phyloP scores from a whole-genome alignment of 192 early-diverging fungal genomes.

The Mortierella claussenii region DNA sequence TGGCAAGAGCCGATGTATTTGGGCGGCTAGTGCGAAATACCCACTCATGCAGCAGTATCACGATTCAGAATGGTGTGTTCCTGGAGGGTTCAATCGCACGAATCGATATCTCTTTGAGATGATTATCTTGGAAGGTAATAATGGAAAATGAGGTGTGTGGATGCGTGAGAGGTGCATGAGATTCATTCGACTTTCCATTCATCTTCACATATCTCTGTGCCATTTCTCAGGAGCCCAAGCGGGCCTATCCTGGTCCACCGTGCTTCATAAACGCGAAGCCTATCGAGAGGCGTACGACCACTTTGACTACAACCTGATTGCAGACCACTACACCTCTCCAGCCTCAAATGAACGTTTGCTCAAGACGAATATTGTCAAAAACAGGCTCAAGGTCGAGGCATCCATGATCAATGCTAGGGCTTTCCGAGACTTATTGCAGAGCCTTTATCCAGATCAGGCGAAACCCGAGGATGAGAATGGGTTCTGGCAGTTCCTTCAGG shows the following conservation, averaged over 20 bases:
- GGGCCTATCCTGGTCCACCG: constrained; percentile 47
- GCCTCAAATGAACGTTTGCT: constrained; percentile 32
- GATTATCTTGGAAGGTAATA: constrained; percentile 44
- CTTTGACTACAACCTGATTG: constrained; percentile 44
- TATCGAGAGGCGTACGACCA: constrained; percentile 41
- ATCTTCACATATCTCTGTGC: neutral
- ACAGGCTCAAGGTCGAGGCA: constrained; percentile 46
- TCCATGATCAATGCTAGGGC: constrained; percentile 41
- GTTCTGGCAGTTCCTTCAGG: constrained; percentile 49
- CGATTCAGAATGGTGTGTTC: constrained; percentile 40
- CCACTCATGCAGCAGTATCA: constrained; percentile 48
- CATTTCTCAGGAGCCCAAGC: constrained; percentile 34
- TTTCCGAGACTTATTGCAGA: constrained; percentile 26
- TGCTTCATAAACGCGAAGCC: constrained; percentile 46
- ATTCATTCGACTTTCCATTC: neutral
- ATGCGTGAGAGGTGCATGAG: no score
- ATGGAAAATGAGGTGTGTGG: neutral
- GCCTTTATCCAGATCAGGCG: constrained; percentile 32
- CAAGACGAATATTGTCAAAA: constrained; percentile 40
- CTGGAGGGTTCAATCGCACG: constrained; percentile 34
- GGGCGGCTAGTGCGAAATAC: constrained; percentile 25
- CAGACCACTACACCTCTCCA: constrained; percentile 29
- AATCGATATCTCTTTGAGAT: constrained; percentile 52
- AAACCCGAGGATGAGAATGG: constrained; percentile 32
- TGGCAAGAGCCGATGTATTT: constrained; percentile 24